Conservation (phyloP, 1,139 yeast genomes). For the Zygosaccharomyces pseudobailii region DNA sequence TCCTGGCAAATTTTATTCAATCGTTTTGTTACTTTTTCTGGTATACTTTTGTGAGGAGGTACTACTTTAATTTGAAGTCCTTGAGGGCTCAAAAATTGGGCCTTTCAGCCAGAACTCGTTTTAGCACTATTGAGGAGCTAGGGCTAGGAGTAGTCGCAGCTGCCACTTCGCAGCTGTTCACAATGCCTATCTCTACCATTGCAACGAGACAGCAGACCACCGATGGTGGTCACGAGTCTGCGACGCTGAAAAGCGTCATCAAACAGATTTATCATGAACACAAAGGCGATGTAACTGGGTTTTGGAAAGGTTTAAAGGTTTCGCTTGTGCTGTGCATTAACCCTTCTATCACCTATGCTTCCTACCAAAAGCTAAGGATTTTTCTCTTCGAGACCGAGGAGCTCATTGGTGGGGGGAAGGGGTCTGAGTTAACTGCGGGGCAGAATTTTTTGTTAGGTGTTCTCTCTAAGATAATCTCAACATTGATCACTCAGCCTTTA, state of each 20-base stretch:
- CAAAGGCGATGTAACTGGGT: constrained; percentile 53
- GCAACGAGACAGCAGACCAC: constrained; percentile 79
- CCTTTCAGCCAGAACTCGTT: constrained; percentile 25
- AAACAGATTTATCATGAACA: constrained; percentile 59
- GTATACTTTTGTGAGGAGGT: constrained; percentile 69
- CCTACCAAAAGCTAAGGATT: constrained; percentile 45
- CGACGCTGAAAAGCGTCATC: constrained; percentile 39
- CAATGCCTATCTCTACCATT: constrained; percentile 77
- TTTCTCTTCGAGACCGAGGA: constrained; percentile 38
- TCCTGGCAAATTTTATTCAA: constrained; percentile 71
- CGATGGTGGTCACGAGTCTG: constrained; percentile 34
- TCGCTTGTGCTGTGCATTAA: constrained; percentile 73
- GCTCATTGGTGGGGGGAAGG: constrained; percentile 5
- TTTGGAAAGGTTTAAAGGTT: constrained; percentile 80
- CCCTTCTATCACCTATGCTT: constrained; percentile 85
- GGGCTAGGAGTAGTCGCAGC: constrained; percentile 83
- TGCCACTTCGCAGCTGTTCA: constrained; percentile 74
- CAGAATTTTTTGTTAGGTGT: constrained; percentile 52
- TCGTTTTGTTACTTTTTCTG: constrained; percentile 83
- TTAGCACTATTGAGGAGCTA: constrained; percentile 59
- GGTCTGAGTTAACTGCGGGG: constrained; percentile 46
- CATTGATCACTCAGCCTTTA: constrained; percentile 76
- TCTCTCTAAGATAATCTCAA: constrained; percentile 56
- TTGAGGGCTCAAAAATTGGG: constrained; percentile 21
- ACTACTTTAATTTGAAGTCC: constrained; percentile 47